Evolutionary conservation across 1,284 basidiomycete species (phyloP).

Genomic region (Coniophora puteana): DNA sequence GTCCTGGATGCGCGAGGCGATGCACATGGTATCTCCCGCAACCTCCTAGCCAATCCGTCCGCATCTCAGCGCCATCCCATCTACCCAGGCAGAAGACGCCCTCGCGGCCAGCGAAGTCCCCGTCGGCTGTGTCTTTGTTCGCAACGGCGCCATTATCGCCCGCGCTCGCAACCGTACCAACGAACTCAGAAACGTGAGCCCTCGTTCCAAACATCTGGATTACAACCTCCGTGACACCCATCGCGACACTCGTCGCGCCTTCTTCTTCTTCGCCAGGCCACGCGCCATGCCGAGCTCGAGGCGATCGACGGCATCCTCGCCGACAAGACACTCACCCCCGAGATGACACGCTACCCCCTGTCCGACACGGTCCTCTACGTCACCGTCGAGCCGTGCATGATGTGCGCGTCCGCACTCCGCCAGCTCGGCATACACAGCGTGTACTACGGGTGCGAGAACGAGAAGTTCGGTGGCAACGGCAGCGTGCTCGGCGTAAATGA

Average conservation of each 20-base stretch:
- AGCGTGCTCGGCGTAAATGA: constrained; percentile 89
- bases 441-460: constrained; percentile 93
- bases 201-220: constrained; percentile 1
- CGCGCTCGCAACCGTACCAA: constrained; percentile 92
- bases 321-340: constrained; percentile 53
- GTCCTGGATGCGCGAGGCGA: constrained; percentile 51
- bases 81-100: constrained; percentile 76
- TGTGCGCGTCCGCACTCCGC: constrained; percentile 95
- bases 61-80: constrained; percentile 3
- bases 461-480: constrained; percentile 96
- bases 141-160: constrained; percentile 74
- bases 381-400: constrained; percentile 98
- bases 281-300: constrained; percentile 96
- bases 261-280: constrained; percentile 60
- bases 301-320: constrained; percentile 90
- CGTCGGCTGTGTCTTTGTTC: constrained; percentile 95
- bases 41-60: not conserved
- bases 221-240: too few species aligned
- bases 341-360: constrained; percentile 55
- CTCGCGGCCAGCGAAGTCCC: constrained; percentile 87
- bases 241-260: constrained; percentile 4
- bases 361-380: constrained; percentile 88
- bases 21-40: constrained; percentile 49
- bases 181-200: constrained; percentile 81
- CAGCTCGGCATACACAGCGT: constrained; percentile 92